Base-by-base conservation (phyloP, 352 stramenopile genomes). In the Phytopythium mirpurense region DNA sequence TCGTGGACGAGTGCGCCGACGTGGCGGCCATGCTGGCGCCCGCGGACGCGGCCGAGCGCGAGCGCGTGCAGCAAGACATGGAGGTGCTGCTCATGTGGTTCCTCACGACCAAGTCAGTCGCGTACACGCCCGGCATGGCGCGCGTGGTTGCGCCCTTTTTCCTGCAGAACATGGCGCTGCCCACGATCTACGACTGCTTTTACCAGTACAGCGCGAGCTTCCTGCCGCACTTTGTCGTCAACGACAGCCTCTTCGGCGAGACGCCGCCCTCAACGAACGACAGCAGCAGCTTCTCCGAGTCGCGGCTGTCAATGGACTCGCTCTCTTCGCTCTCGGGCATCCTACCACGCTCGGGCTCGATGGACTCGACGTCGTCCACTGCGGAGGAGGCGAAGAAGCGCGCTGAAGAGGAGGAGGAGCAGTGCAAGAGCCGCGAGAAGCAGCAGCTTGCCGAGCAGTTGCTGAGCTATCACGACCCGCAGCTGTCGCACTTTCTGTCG, bases 171-270 rank as follows among this genome's bases (percentile, higher is more conserved):
- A 72, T 92, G 56, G 75, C 82, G 31, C 63, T 92, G 24, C 67
- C 80, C 14, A 89, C 79, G 5, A 79, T 92, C 49, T 92, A 92
- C 61, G 82, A 92, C 68, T 92, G 82, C 64, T 92, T 89, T 48
- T 92, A 92, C 60, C 82, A 90, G 62, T 92, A 85, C 54, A 90
- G 82, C 47, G 78, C 79, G 29, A 71, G 66, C 29, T 90, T 86
- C 41, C 44, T 92, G 32, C 81, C 81, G 10, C 76, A 89, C 32
- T 80, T 91, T 62, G 74, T 91, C 10, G 81, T 74, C 23, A 68
- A 59, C 4, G 72, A 75, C 44, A 66, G 51, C 41, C 44, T 73
- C 29, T 69, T 70, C 27, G 54, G 62, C 9, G 54, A 74, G n/a
- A 15, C 64, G 1, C 48, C 27, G 3, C 19, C 43, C 31, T n/a